phyloP scores from a whole-genome alignment of 2,329 filamentous ascomycete species.

The Cladorrhinum sp. region DNA sequence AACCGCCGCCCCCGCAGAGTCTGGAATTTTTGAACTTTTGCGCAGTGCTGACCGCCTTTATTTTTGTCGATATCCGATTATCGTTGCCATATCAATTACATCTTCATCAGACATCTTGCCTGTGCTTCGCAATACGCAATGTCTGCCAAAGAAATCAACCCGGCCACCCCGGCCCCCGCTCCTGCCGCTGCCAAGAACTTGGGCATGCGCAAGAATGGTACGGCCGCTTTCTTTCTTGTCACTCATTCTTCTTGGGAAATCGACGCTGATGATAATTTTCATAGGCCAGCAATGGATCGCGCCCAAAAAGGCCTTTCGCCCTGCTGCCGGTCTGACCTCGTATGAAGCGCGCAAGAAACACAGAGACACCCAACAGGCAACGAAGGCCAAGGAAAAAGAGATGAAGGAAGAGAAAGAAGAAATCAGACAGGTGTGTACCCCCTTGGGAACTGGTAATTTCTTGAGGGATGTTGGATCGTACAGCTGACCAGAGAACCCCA shows the following conservation, averaged over 20 bases:
- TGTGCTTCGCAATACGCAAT: conserved; percentile 34
- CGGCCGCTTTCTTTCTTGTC: neutral
- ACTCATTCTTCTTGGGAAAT: neutral
- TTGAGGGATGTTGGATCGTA: neutral
- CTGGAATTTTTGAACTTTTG: conserved; percentile 1
- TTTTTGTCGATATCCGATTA: neutral
- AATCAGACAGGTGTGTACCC: conserved; percentile 67
- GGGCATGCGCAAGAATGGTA: conserved; percentile 85
- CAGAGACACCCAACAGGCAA: conserved; percentile 66
- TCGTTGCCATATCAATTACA: neutral
- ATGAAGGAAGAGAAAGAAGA: conserved; percentile 94
- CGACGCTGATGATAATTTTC: conserved; percentile 3
- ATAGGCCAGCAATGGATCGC: conserved; percentile 94
- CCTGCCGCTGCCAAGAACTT: conserved; percentile 39
- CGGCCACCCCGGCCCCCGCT: conserved; percentile 33
- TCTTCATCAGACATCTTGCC: conserved; percentile 7
- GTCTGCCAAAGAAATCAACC: conserved; percentile 37
- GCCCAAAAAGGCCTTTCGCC: conserved; percentile 80
- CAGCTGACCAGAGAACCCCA: conserved; percentile 37
- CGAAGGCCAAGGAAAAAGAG: conserved; percentile 91
- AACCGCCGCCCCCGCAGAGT: neutral
- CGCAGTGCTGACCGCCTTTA: conserved; percentile 3
- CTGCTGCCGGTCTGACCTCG: conserved; percentile 70
- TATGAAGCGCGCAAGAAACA: conserved; percentile 74
- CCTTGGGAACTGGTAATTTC: neutral